Conservation (phyloP, 257 asterid species). For the Thymus mandschuricus region DNA sequence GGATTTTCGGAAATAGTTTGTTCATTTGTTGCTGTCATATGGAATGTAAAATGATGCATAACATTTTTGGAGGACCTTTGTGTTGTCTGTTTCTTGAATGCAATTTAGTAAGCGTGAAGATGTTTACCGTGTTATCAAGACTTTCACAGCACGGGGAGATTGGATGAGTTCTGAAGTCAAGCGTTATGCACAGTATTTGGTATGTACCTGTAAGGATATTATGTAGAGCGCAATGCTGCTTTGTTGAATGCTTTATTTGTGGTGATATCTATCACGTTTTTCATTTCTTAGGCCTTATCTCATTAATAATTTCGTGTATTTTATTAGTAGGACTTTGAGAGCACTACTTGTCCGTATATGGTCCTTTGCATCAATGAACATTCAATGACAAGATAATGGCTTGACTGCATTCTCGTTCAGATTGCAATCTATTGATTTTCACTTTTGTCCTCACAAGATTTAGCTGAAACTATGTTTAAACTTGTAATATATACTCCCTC, state of each 20-base stretch:
- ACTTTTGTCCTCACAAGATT: background rate
- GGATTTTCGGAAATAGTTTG: slow-evolving; percentile 10
- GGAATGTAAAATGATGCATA: background rate
- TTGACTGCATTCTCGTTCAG: background rate
- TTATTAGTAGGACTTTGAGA: background rate
- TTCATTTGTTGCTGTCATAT: slow-evolving; percentile 10
- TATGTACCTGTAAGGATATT: slow-evolving; percentile 45
- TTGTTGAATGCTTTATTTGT: slow-evolving; percentile 20
- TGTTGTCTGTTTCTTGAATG: slow-evolving; percentile 29
- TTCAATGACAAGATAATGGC: slow-evolving; percentile 17
- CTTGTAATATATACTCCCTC: background rate
- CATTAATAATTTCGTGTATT: slow-evolving; percentile 11
- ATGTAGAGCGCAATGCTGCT: slow-evolving; percentile 6
- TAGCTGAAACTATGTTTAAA: background rate
- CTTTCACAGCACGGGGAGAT: slow-evolving; percentile 68
- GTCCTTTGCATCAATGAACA: slow-evolving; percentile 6
- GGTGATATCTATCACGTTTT: slow-evolving; percentile 18
- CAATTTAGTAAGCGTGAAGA: slow-evolving; percentile 83
- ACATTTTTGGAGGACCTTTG: slow-evolving; percentile 18
- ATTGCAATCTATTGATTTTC: slow-evolving; percentile 12
- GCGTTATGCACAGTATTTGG: slow-evolving; percentile 68
- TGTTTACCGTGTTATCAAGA: slow-evolving; percentile 82
- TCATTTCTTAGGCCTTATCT: slow-evolving; percentile 9
- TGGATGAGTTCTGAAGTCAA: slow-evolving; percentile 70
- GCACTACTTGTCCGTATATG: slow-evolving; percentile 10